Conservation (phyloP, 2,329 filamentous ascomycete species). For the Sporothrix brunneoviolacea region DNA sequence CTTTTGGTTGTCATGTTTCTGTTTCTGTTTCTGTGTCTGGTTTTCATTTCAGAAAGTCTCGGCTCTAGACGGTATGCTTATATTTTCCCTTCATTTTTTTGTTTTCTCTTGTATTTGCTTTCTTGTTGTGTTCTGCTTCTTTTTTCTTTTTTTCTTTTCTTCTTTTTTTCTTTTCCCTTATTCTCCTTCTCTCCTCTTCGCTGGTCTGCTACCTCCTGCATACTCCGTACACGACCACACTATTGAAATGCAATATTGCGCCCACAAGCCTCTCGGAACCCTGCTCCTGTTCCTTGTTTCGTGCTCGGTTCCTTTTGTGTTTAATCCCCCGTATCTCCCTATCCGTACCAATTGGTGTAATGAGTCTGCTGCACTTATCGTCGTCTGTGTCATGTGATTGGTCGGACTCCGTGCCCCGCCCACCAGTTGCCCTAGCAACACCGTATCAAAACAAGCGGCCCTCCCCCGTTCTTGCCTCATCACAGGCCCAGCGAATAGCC, state of each 20-base stretch:
- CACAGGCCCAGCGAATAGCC: constrained; percentile 1
- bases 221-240: not conserved
- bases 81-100: not conserved
- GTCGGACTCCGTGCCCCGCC: not conserved
- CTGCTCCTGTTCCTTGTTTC: not conserved
- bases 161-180: not conserved
- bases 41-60: no score
- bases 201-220: not conserved
- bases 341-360: not conserved
- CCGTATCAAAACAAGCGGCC: constrained; percentile 9
- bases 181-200: not conserved
- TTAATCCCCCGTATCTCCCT: not conserved
- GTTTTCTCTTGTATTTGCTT: not conserved
- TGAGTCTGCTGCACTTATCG: constrained; percentile 4
- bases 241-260: not conserved
- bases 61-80: not conserved
- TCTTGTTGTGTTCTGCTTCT: not conserved
- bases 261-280: no score
- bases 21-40: no score
- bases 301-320: not conserved
- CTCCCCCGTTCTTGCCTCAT: not conserved
- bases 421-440: constrained; percentile 5
- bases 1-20: not conserved
- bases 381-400: constrained; percentile 11
- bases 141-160: not conserved